Percentiles rank a stretch among this genome's conserved stretches.
Evolutionary conservation across 2,329 filamentous ascomycete species (phyloP).

Genomic region (Setomelanomma holmii): DNA sequence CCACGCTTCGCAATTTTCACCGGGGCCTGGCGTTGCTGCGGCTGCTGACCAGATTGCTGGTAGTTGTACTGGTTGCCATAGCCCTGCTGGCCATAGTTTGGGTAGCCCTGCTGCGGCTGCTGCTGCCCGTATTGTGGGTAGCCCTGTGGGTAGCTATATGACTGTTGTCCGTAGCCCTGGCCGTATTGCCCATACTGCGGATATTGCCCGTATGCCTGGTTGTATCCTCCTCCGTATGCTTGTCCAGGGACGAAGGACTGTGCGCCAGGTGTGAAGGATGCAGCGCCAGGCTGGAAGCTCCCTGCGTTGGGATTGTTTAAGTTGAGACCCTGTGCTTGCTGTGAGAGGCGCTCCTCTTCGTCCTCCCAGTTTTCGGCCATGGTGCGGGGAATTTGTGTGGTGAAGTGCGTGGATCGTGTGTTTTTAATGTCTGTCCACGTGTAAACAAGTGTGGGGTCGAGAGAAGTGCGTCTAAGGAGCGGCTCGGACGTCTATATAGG

Average conservation of each 20-base stretch:
- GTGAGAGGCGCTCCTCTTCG: constrained; percentile 80
- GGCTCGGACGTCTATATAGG: constrained; percentile 11
- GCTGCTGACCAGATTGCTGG: constrained; percentile 52
- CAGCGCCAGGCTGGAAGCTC: constrained; percentile 69
- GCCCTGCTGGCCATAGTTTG: constrained; percentile 27
- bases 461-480: constrained; percentile 12
- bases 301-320: constrained; percentile 36
- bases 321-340: constrained; percentile 60
- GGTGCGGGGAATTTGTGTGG: constrained; percentile 11
- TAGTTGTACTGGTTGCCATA: constrained; percentile 47
- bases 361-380: constrained; percentile 98
- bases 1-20: constrained; percentile 69
- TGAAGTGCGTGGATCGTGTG: too few species aligned
- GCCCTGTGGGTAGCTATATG: constrained; percentile 41
- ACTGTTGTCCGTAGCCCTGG: constrained; percentile 57
- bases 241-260: constrained; percentile 76
- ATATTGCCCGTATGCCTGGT: constrained; percentile 40
- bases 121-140: constrained; percentile 30
- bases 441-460: too few species aligned
- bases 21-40: constrained; percentile 59
- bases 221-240: constrained; percentile 59
- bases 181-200: constrained; percentile 57
- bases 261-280: constrained; percentile 76
- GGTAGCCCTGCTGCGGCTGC: constrained; percentile 17
- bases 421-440: too few species aligned